These are phyloP conservation scores for Ophiocordyceps camponoti-leonardi DNA, from an alignment of 2,329 filamentous ascomycete species.

Conservation along the genomic window DNA sequence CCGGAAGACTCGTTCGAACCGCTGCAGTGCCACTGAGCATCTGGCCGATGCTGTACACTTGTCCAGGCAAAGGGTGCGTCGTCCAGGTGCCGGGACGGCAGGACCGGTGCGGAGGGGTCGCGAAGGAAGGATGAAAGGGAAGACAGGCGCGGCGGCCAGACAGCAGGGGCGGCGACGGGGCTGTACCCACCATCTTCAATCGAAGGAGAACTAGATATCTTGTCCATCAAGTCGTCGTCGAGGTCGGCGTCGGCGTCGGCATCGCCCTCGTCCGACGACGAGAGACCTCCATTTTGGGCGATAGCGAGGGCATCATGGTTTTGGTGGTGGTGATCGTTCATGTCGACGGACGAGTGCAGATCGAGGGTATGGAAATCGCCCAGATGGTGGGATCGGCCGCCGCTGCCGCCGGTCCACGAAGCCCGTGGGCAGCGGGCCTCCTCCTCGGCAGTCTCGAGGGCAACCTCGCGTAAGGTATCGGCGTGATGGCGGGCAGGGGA, in stretches of 20 bases:
- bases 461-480: constrained; percentile 63
- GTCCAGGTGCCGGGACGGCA: constrained; percentile 4
- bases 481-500: constrained; percentile 68
- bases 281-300: constrained; percentile 41
- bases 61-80: constrained; percentile 7
- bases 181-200: constrained; percentile 94
- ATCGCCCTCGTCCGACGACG: constrained; percentile 41
- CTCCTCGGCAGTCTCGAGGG: constrained; percentile 60
- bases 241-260: constrained; percentile 51
- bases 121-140: constrained; percentile 18
- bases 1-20: constrained; percentile 27
- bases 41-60: constrained; percentile 4
- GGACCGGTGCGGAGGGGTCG: constrained; percentile 9
- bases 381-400: constrained; percentile 15
- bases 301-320: constrained; percentile 39
- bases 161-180: constrained; percentile 17
- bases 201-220: constrained; percentile 94
- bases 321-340: constrained; percentile 12
- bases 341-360: constrained; percentile 8
- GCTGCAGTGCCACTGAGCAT: constrained; percentile 7
- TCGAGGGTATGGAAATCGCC: not conserved
- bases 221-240: constrained; percentile 93
- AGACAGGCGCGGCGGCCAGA: constrained; percentile 26
- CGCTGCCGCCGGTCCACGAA: constrained; percentile 29
- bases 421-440: constrained; percentile 45